Percentiles rank a stretch among this genome's conserved stretches.
Conservation (phyloP, 306 rosid species). For the Cyamopsis tetragonoloba region DNA sequence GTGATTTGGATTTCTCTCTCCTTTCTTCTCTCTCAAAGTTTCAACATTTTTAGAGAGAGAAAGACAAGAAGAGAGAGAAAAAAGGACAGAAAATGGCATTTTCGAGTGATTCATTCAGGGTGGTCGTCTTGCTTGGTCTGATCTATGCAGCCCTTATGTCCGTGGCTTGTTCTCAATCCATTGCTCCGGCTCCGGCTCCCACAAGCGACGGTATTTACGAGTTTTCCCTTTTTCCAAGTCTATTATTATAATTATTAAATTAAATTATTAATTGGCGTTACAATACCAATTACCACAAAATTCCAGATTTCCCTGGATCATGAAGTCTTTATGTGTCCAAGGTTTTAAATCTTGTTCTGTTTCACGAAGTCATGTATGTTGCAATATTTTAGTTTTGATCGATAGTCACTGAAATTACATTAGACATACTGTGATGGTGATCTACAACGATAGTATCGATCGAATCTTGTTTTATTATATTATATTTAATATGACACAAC, state of each 20-base stretch:
- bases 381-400: no score
- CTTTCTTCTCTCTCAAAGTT: slow-evolving; percentile 17
- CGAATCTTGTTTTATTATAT: no score
- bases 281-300: no score
- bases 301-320: no score
- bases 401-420: no score
- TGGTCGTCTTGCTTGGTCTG: slow-evolving; percentile 33
- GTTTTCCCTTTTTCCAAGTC: background rate
- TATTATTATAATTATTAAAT: background rate
- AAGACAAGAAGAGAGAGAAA: background rate
- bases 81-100: slow-evolving; percentile 33
- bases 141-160: slow-evolving; percentile 37
- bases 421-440: no score
- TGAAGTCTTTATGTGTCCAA: no score
- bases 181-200: slow-evolving; percentile 38
- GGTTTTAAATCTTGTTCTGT: no score
- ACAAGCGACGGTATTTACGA: slow-evolving; percentile 65
- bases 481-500: no score
- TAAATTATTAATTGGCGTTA: no score
- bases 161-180: slow-evolving; percentile 33
- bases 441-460: no score
- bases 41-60: background rate
- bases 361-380: no score
- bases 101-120: background rate
- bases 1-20: slow-evolving; percentile 12